phyloP scores from a whole-genome alignment of 2,329 filamentous ascomycete genomes.

The Colletotrichum aenigma region DNA sequence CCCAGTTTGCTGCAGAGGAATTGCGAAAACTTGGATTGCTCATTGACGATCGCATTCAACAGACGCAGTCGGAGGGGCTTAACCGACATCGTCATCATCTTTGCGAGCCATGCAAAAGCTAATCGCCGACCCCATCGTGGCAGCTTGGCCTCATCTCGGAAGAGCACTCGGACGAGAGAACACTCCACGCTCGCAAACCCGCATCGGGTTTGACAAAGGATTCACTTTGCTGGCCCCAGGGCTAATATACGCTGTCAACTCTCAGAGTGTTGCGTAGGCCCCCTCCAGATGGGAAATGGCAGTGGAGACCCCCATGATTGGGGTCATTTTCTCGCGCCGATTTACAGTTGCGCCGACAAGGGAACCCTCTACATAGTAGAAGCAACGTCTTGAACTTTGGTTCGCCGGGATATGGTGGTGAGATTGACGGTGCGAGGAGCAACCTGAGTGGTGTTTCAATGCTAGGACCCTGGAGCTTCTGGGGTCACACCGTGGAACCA shows the following conservation, averaged over 20 bases:
- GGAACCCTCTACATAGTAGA: background rate
- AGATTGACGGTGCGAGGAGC: background rate
- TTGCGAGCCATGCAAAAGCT: background rate
- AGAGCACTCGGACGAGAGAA: background rate
- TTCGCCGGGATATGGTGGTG: background rate
- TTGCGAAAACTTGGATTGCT: background rate
- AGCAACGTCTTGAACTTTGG: background rate
- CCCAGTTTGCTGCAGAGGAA: background rate
- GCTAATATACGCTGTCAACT: background rate
- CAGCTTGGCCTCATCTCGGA: constrained; percentile 7
- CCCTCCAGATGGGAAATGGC: constrained; percentile 7
- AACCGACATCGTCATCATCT: background rate
- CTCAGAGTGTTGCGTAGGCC: background rate
- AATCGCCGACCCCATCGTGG: constrained; percentile 1
- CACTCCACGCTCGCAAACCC: background rate
- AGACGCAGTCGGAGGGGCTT: background rate
- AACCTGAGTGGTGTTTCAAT: background rate
- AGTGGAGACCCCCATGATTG: constrained; percentile 15
- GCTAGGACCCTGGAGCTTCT: background rate
- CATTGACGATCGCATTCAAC: background rate
- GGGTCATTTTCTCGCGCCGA: constrained; percentile 8
- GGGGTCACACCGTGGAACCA: constrained; percentile 5
- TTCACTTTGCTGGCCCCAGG: background rate
- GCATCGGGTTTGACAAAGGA: background rate
- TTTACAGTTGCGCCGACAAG: constrained; percentile 1